Percentiles rank a stretch among this genome's conserved stretches.
Evolutionary conservation across 768 basidiomycete genomes (phyloP).

Genomic region (Rhizopogon vinicolor): DNA sequence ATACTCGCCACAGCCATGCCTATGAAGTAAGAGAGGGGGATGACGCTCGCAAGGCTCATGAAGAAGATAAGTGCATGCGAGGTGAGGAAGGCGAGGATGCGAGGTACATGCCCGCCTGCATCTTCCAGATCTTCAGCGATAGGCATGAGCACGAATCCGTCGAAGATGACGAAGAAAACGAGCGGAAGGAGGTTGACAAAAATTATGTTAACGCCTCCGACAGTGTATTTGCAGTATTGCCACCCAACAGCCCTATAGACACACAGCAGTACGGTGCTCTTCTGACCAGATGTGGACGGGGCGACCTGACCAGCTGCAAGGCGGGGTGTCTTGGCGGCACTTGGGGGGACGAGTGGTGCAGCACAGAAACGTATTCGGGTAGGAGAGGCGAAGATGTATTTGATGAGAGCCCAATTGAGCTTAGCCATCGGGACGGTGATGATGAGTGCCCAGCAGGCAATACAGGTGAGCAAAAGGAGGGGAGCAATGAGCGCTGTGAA

Average conservation of each 20-base stretch:
- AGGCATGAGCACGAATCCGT: conserved; percentile 78
- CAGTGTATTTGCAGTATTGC: conserved; percentile 98
- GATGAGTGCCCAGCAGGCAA: conserved; percentile 93
- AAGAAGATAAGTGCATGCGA: conserved; percentile 80
- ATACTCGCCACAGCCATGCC: conserved; percentile 99
- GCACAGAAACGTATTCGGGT: conserved; percentile 89
- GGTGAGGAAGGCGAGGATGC: conserved; percentile 63
- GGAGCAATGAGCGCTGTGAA: conserved; percentile 82
- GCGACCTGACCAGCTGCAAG: conserved; percentile 86
- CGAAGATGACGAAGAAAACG: conserved; percentile 95
- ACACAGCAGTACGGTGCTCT: conserved; percentile 88
- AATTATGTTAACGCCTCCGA: conserved; percentile 97
- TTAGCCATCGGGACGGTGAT: conserved; percentile 98
- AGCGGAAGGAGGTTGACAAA: conserved; percentile 93
- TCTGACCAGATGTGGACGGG: conserved; percentile 63
- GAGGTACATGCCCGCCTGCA: conserved; percentile 52
- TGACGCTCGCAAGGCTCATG: conserved; percentile 82
- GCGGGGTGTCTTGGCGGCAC: conserved; percentile 58
- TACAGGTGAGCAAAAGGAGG: conserved; percentile 79
- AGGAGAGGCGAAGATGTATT: conserved; percentile 74
- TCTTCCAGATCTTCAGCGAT: conserved; percentile 58
- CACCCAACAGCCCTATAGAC: conserved; percentile 88
- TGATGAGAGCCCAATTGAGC: conserved; percentile 91
- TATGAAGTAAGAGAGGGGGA: conserved; percentile 97
- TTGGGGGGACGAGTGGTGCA: conserved; percentile 53